Evolutionary conservation across 75 land plant species (phyloP).

Genomic region (Pinus tabuliformis): DNA sequence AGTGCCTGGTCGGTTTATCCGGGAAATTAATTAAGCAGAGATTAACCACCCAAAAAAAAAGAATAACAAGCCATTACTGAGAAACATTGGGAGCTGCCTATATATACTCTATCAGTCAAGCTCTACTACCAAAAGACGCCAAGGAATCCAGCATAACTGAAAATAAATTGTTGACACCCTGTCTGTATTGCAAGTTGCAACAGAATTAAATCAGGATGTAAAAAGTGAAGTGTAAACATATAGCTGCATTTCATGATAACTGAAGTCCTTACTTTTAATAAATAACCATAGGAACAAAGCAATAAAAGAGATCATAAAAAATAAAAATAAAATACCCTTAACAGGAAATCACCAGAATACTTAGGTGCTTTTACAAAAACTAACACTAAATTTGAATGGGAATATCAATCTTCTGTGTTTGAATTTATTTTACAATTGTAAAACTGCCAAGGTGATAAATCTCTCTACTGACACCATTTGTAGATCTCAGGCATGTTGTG

Average conservation of each 20-base stretch:
- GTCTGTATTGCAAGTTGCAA: neutral
- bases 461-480: no score
- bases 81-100: neutral
- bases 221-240: neutral
- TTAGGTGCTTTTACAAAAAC: no score
- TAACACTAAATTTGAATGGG: no score
- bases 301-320: neutral
- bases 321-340: no score
- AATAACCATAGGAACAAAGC: neutral
- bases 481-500: no score
- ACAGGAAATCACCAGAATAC: no score
- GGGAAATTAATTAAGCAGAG: no score
- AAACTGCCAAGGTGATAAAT: no score
- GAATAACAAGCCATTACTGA: neutral
- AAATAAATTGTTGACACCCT: neutral
- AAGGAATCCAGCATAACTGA: neutral
- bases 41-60: neutral
- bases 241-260: neutral
- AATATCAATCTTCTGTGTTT: no score
- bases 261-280: neutral
- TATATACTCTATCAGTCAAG: slow-evolving; percentile 1
- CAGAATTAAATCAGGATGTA: neutral
- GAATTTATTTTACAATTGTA: no score
- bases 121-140: neutral
- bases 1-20: no score